A percentile compares a stretch with the other conserved stretches of the same genome.
These are phyloP conservation scores for Plantago lanceolata DNA, from an alignment of 305 asterid species.

Conservation along the genomic window DNA sequence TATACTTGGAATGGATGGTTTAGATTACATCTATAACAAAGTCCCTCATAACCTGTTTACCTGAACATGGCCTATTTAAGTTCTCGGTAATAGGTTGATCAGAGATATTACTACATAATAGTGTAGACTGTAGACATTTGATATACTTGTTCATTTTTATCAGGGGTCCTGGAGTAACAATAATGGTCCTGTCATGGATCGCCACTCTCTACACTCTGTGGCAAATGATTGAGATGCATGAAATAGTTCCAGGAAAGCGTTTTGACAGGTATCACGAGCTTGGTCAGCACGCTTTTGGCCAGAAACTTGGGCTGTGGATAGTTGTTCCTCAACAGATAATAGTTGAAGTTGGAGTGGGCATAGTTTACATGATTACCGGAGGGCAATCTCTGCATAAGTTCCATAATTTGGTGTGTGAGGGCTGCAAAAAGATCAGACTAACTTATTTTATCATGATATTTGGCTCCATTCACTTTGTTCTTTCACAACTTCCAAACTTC, in stretches of 20 bases:
- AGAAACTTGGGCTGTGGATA: conserved; percentile 10
- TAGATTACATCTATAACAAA: no score
- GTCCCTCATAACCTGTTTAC: background rate
- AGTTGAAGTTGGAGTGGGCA: conserved; percentile 1
- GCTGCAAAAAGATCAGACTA: background rate
- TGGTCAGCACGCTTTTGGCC: conserved; percentile 9
- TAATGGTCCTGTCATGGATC: conserved; percentile 11
- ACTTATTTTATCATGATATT: conserved; percentile 4
- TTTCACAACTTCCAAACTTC: conserved; percentile 13
- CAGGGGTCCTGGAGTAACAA: conserved; percentile 9
- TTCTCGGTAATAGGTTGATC: background rate
- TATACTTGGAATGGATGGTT: no score
- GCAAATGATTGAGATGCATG: conserved; percentile 19
- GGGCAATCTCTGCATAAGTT: conserved; percentile 10
- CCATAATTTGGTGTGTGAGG: background rate
- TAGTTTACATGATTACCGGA: conserved; percentile 14
- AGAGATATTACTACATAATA: background rate
- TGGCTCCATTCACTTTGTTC: conserved; percentile 6
- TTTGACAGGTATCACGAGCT: conserved; percentile 14
- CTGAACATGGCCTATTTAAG: background rate
- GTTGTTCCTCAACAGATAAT: conserved; percentile 10
- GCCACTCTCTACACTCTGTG: conserved; percentile 10
- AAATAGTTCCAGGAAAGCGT: conserved; percentile 11
- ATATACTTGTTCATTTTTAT: background rate
- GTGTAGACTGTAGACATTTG: no score